phyloP scores from a whole-genome alignment of 2,329 filamentous ascomycete species.

The Claviceps sp. region DNA sequence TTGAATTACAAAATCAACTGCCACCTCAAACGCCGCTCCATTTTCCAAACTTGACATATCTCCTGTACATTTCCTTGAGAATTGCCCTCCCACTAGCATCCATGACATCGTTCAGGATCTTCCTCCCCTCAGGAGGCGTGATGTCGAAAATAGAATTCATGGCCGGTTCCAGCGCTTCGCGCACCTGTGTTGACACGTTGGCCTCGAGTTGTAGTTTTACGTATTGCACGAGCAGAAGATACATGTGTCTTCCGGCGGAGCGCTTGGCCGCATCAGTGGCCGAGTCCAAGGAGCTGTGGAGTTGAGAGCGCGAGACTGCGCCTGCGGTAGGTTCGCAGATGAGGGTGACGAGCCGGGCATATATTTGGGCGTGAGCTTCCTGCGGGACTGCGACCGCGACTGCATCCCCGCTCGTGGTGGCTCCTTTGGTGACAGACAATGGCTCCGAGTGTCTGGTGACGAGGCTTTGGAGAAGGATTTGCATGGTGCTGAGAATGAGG shows the following conservation, averaged over 20 bases:
- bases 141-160: conserved; percentile 46
- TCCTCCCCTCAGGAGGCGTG: conserved; percentile 39
- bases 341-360: conserved; percentile 42
- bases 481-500: conserved; percentile 39
- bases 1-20: neutral
- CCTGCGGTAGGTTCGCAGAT: conserved; percentile 46
- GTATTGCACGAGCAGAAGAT: conserved; percentile 44
- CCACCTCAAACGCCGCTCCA: conserved; percentile 41
- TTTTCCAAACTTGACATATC: conserved; percentile 50
- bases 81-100: conserved; percentile 46
- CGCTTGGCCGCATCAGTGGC: conserved; percentile 48
- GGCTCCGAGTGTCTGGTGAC: conserved; percentile 21
- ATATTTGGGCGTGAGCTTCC: conserved; percentile 34
- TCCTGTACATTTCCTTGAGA: conserved; percentile 42
- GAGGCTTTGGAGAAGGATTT: conserved; percentile 41
- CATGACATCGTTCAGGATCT: conserved; percentile 45
- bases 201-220: conserved; percentile 47
- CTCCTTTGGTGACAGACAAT: neutral
- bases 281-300: conserved; percentile 37
- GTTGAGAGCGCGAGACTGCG: conserved; percentile 35
- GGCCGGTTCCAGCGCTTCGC: conserved; percentile 43
- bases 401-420: neutral
- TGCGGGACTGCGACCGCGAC: conserved; percentile 15
- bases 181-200: conserved; percentile 33
- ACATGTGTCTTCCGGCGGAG: conserved; percentile 48